Evolutionary conservation across 2,329 filamentous ascomycete species (phyloP).

Genomic region (Mycocentrospora acerina): DNA sequence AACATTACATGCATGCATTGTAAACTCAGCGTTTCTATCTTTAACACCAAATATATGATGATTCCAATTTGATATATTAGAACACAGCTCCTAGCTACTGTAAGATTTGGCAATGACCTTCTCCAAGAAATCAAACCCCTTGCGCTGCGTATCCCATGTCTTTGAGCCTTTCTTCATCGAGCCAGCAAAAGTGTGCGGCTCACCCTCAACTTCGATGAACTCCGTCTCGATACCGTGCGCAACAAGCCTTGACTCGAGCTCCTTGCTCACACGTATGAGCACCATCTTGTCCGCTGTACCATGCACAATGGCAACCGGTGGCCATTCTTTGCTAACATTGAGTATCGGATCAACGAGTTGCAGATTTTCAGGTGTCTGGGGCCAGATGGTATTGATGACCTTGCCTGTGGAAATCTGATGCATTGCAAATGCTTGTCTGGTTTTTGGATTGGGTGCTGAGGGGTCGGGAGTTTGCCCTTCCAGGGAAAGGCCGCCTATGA

Average conservation of each 20-base stretch:
- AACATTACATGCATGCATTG: no score
- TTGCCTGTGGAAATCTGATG: conserved; percentile 12
- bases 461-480: conserved; percentile 16
- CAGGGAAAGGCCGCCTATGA: conserved; percentile 16
- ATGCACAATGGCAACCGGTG: conserved; percentile 17
- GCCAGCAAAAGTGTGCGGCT: conserved; percentile 18
- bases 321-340: conserved; percentile 8
- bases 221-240: conserved; percentile 3
- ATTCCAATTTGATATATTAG: no score
- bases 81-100: no score
- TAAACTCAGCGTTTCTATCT: no score
- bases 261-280: conserved; percentile 11
- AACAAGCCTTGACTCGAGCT: conserved; percentile 6
- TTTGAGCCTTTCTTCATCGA: conserved; percentile 14
- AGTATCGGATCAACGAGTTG: conserved; percentile 9
- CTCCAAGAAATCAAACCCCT: conserved; percentile 14
- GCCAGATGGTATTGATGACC: conserved; percentile 11
- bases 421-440: conserved; percentile 14
- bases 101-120: conserved; percentile 1
- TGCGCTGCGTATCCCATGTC: conserved; percentile 12
- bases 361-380: conserved; percentile 1
- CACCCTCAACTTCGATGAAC: conserved; percentile 11
- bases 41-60: no score
- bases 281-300: conserved; percentile 15
- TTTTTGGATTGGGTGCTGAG: conserved; percentile 3